A percentile compares a stretch with the other conserved stretches of the same genome.
These are phyloP conservation scores for Teunomyces cretensis DNA, from an alignment of 805 yeast species.

Conservation along the genomic window DNA sequence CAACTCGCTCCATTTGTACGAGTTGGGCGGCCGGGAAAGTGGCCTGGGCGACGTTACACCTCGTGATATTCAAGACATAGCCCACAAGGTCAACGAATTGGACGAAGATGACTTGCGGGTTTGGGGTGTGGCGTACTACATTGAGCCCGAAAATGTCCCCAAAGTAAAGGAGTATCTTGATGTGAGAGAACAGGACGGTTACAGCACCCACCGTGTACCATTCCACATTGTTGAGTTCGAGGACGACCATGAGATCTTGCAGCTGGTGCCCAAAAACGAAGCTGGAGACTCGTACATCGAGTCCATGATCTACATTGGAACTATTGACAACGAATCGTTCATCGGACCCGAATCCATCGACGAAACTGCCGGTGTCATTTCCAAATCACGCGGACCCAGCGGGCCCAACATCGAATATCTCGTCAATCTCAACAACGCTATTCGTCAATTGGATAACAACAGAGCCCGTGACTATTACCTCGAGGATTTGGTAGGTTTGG, in stretches of 20 bases:
- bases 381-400: slow-evolving; percentile 67
- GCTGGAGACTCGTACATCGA: slow-evolving; percentile 45
- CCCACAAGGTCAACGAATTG: slow-evolving; percentile 18
- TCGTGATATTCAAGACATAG: slow-evolving; percentile 13
- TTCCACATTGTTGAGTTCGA: slow-evolving; percentile 48
- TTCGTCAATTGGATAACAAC: slow-evolving; percentile 22
- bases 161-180: slow-evolving; percentile 72
- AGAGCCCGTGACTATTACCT: slow-evolving; percentile 31
- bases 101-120: slow-evolving; percentile 49
- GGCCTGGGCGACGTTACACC: slow-evolving; percentile 3
- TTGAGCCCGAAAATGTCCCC: slow-evolving; percentile 60
- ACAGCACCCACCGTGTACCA: slow-evolving; percentile 64
- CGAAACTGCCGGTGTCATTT: slow-evolving; percentile 61
- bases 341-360: slow-evolving; percentile 73
- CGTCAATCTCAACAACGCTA: slow-evolving; percentile 49
- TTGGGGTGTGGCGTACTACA: slow-evolving; percentile 83
- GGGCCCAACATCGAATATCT: slow-evolving; percentile 80
- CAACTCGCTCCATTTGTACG: slow-evolving; percentile 41
- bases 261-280: slow-evolving; percentile 14
- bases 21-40: slow-evolving; percentile 17
- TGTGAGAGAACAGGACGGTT: slow-evolving; percentile 86
- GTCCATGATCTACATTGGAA: slow-evolving; percentile 79
- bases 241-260: slow-evolving; percentile 8
- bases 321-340: slow-evolving; percentile 76
- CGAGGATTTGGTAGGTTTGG: slow-evolving; percentile 25